These are phyloP conservation scores for Chamaecyparis obtusa DNA, from an alignment of 75 land plant genomes.

Conservation along the genomic window DNA sequence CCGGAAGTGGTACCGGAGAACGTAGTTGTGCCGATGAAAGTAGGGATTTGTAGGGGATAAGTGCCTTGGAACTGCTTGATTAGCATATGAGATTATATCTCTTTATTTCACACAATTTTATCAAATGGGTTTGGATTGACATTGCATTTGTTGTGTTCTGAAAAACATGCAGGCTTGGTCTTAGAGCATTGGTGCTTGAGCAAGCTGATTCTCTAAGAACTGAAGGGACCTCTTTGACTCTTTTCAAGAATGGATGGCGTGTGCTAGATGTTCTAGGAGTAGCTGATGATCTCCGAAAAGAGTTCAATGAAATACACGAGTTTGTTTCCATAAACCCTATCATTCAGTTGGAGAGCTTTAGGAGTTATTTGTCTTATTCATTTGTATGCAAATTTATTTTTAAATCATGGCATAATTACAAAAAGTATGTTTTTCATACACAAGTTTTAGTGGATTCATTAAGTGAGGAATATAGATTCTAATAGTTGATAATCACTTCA, in stretches of 20 bases:
- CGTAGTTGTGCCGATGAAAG: too few species aligned
- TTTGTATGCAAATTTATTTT: neutral
- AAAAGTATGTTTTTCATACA: neutral
- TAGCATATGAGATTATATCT: neutral
- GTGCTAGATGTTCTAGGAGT: conserved; percentile 77
- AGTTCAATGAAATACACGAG: conserved; percentile 61
- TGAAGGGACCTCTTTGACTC: conserved; percentile 73
- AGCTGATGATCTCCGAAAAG: conserved; percentile 47
- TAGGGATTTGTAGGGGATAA: too few species aligned
- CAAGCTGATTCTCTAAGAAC: conserved; percentile 63
- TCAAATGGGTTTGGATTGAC: neutral
- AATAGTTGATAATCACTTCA: neutral
- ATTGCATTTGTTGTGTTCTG: neutral
- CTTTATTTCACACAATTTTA: neutral
- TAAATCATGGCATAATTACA: neutral
- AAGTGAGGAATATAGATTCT: neutral
- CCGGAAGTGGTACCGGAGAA: neutral
- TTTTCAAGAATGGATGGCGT: conserved; percentile 83
- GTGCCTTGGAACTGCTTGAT: neutral
- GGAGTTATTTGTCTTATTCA: neutral
- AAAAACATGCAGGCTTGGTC: conserved; percentile 53
- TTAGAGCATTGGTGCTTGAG: conserved; percentile 69
- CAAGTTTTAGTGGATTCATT: neutral
- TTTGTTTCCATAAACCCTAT: conserved; percentile 14
- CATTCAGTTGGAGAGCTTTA: neutral